Evolutionary conservation across 805 yeast species (phyloP), one percentile per base, ranked within the genome.

Genomic region (Kodamaea fukazawae): DNA sequence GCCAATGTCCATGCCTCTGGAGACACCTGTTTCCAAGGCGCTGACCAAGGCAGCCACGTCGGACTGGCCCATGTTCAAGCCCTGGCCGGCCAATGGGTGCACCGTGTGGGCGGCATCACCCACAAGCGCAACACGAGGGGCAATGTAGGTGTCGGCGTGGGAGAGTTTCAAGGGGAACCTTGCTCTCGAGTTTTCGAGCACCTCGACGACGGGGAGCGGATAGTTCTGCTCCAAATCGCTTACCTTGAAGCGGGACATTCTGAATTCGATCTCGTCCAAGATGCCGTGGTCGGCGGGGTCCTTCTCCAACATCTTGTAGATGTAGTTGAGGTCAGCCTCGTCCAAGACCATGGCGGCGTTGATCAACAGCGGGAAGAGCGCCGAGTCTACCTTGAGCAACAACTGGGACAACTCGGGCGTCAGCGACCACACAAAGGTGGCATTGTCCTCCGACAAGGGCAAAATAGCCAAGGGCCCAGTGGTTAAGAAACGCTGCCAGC

Each of bases 21-120:
- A 67, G 2, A 77, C 65, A 0, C 95, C 95, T 7, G 46, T 67
- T 48, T 86, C 95, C 18, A 93, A 54, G 0, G 91, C 86, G 2
- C 57, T 65, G 1, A 83, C 79, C 22, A 93, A 69, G 2, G 81
- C 67, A 42, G 81, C 80, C 2, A 87, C 96, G 58, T 93, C 99
- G 18, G 84, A 82, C 60, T 90, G 97, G 14, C 99, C 99, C 96
- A 91, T 89, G 61, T 93, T 93, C 41, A 93, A 74, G 17, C 99
- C 99, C 63, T 93, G 99, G 7, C 99, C 99, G 3, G 97, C 97
- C 44, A 93, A 71, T 2, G 99, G 99, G 59, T 93, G 98, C 1
- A 96, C 87, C 0, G 97, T 84, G 53, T 93, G 99, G 0, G 98
- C 98, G 1, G 99, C 98, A 63, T 93, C 99, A 17, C 99, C 99